Percentiles rank a stretch among this genome's conserved stretches.
phyloP scores from a whole-genome alignment of 78 protist genomes.

The slime mould (Dictyostelium discoideum) region DNA sequence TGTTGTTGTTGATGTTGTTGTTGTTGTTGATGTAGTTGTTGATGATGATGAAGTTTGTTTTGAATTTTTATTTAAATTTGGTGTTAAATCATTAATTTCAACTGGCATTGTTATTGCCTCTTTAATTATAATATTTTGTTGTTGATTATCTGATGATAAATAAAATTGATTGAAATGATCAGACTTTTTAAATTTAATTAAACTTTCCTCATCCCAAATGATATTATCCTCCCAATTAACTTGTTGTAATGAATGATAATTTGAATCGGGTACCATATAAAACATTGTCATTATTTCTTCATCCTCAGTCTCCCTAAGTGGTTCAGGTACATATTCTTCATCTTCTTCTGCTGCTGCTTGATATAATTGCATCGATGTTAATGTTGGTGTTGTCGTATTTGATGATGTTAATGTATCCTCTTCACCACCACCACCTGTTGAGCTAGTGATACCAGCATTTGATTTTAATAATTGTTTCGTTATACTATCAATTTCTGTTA shows the following conservation, averaged over 20 bases:
- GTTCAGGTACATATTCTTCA: slow-evolving; percentile 58
- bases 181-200: not conserved
- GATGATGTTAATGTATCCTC: not conserved
- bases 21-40: not conserved
- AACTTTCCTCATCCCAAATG: slow-evolving; percentile 44
- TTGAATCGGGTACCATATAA: not conserved
- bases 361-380: slow-evolving; percentile 2
- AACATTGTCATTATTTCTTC: not conserved
- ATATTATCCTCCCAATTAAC: slow-evolving; percentile 74
- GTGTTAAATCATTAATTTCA: not conserved
- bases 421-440: no score
- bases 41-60: not conserved
- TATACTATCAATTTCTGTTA: not conserved
- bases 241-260: slow-evolving; percentile 17
- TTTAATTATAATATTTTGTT: not conserved
- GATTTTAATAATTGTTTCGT: slow-evolving; percentile 19
- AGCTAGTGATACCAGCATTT: not conserved
- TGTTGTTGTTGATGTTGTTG: not conserved
- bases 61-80: not conserved
- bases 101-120: not conserved
- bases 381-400: not conserved
- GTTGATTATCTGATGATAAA: not conserved
- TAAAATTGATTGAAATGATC: not conserved
- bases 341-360: slow-evolving; percentile 28
- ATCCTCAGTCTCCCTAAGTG: slow-evolving; percentile 23